Evolutionary conservation across 192 early-diverging fungal species (phyloP), one percentile per base, ranked within the genome.

Genomic region (Coemansia sp.): DNA sequence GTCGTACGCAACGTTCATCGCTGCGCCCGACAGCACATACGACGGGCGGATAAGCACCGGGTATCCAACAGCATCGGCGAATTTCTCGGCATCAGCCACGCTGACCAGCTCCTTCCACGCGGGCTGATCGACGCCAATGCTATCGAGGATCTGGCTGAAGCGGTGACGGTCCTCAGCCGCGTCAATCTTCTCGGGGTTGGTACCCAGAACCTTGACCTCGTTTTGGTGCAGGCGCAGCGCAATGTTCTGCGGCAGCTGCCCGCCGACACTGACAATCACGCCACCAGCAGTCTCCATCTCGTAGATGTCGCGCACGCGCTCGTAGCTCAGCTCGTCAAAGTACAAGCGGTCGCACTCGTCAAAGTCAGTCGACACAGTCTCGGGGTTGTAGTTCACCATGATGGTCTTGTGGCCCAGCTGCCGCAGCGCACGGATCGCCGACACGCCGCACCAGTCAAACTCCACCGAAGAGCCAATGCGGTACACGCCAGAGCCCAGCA

Each of bases 361-460:
- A 72, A 94, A 98, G 75, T 98, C 96, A 22, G 96, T 96, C 14
- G 94, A 96, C 22, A 98, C 96, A 1, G 96, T 98, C 76, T 98
- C 96, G 12, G 96, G 96, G 76, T 98, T 98, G 86, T 98, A 98
- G 81, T 98, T 98, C 65, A 98, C 88, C 94, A 96, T 97, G 15
- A 98, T 83, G 1, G 96, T 98, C 70, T 88, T 88, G 66, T 86
- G 84, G 55, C 92, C 92, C 25, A 91, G 66, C 32, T 85, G 69
- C 27, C 92, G 89, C 10, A 98, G 85, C n/a, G 86, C 86, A 54
- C 92, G 93, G 72, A 93, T 93, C 48, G 85, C 86, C 21, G 85
- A 86, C 8, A 90, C 89, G 59, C 86, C 90, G 54, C 90, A 94
- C 93, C 93, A 96, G 79, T 97, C 94, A 75, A 98, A 98, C 76